Percentiles rank a stretch among this genome's conserved stretches.
Conservation (phyloP, 2,329 filamentous ascomycete genomes). For the Tolypocladium guangdongense region DNA sequence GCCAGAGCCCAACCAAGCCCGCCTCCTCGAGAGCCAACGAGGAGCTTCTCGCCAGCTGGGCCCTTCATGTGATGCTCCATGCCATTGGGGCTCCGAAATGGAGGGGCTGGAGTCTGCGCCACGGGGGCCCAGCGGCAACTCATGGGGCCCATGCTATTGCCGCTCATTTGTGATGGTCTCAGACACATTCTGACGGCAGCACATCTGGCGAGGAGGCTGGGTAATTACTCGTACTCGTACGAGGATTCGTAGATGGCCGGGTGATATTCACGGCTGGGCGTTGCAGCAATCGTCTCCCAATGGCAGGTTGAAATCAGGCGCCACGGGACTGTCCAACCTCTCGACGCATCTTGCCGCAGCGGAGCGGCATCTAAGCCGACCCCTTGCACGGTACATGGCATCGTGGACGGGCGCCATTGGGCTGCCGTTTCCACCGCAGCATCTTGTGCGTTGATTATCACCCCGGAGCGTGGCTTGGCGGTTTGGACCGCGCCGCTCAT, state of each 20-base stretch:
- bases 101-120: not conserved
- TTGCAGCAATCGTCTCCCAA: not conserved
- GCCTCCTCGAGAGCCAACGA: not conserved
- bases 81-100: not conserved
- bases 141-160: not conserved
- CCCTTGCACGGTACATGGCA: conserved; percentile 5
- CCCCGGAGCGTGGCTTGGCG: not conserved
- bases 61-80: not conserved
- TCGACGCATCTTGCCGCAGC: not conserved
- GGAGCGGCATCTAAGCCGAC: not conserved
- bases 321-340: not conserved
- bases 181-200: not conserved
- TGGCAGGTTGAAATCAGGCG: not conserved
- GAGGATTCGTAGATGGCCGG: not conserved
- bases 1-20: not conserved
- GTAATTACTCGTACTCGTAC: not conserved
- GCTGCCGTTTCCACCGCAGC: conserved; percentile 7
- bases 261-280: not conserved
- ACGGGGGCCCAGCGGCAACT: not conserved
- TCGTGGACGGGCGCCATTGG: conserved; percentile 23
- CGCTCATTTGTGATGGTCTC: not conserved
- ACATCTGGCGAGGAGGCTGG: not conserved
- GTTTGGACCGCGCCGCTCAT: not conserved
- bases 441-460: not conserved
- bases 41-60: not conserved